Evolutionary conservation across 2,329 filamentous ascomycete genomes (phyloP).

Genomic region (Fusarium coffeatum): DNA sequence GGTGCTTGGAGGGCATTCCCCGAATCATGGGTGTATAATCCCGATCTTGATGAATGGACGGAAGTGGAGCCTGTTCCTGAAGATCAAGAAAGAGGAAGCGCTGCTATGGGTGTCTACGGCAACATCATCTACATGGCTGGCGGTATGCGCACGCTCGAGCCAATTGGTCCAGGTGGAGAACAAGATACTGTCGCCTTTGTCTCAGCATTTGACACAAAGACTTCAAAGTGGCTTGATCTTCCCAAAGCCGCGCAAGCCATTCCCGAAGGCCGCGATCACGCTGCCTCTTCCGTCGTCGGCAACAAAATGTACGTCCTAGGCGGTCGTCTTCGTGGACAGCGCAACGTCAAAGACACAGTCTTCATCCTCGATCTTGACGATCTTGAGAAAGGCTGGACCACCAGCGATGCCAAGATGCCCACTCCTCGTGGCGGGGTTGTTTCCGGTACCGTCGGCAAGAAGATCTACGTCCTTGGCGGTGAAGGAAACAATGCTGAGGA

Average conservation of each 20-base stretch:
- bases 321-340: constrained; percentile 48
- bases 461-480: constrained; percentile 53
- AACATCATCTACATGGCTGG: constrained; percentile 53
- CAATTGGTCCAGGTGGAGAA: constrained; percentile 1
- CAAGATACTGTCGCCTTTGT: constrained; percentile 49
- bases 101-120: constrained; percentile 48
- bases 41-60: constrained; percentile 45
- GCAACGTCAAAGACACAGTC: constrained; percentile 51
- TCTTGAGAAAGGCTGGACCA: constrained; percentile 45
- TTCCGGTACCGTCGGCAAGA: constrained; percentile 45
- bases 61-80: constrained; percentile 44
- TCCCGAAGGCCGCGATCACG: constrained; percentile 53
- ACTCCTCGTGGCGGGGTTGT: constrained; percentile 51
- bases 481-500: constrained; percentile 48
- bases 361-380: constrained; percentile 50
- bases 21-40: constrained; percentile 49
- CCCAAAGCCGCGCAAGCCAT: constrained; percentile 43
- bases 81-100: constrained; percentile 48
- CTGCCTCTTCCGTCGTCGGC: constrained; percentile 46
- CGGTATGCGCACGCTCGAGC: constrained; percentile 48
- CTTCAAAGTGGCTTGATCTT: constrained; percentile 45
- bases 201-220: constrained; percentile 47
- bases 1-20: constrained; percentile 45
- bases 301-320: constrained; percentile 53
- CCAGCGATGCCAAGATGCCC: constrained; percentile 49